Base-by-base conservation (phyloP, 345 rosid species). In the Syzygium grande region DNA sequence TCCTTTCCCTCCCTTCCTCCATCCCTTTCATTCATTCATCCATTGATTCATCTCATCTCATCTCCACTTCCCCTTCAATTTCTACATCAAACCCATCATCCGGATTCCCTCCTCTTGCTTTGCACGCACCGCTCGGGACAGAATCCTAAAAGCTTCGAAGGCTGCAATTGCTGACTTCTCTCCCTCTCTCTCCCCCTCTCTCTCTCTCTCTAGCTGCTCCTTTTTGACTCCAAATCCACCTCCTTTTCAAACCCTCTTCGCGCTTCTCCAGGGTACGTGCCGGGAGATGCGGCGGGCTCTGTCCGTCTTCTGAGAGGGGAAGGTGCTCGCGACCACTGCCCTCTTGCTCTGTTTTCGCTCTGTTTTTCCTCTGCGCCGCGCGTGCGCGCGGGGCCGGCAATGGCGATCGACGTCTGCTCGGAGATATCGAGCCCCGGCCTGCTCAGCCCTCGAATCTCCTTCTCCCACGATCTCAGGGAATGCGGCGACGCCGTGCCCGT, bases 361-460 rank as follows among this genome's bases (percentile, higher is more conserved):
- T 86, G 80, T 29, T 41, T 5, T 43, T 43, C 46, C 41, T 38
- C 34, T 23, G 25, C 23, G 30, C 30, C 46, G 7, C 46, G 43
- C 46, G 46, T 6, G 7, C 38, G 41, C 13, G 25, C 11, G 5
- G n/a, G 61, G 21, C 11, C 27, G 25, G 58, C 84, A 19, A 96
- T 97, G 99, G 98, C 98, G 46, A 88, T 96, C 49, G 97, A 97
- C 54, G 95, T 95, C 78, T 95, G 94, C 63, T 91, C 97, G 2
- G 98, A 95, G 93, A 91, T 93, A 88, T 89, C 96, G 85, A 92
- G 92, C 88, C 84, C 96, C 10, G 92, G 90, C 73, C 49, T 73
- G 80, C 91, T 92, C 85, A 94, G 97, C 88, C 96, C 98, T 43
- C 90, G 99, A 89, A 91, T 95, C 89, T 95, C 98, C 29, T 95